These are phyloP conservation scores for Lentinus tigrinus DNA, from an alignment of 768 basidiomycete species.

Conservation along the genomic window DNA sequence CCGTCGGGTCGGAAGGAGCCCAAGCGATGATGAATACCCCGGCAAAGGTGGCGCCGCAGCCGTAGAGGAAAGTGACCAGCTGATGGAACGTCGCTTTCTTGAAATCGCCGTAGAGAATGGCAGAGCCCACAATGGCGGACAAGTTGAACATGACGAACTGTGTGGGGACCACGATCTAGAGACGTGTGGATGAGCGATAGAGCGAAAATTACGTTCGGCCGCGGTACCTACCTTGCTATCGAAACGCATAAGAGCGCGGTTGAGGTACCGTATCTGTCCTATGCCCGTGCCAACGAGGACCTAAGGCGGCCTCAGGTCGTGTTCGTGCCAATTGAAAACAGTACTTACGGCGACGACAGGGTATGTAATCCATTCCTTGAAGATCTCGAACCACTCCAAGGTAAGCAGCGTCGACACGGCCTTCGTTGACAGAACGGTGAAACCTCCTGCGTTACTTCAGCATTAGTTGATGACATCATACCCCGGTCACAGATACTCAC, in stretches of 20 bases:
- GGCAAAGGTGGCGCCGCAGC: constrained; percentile 83
- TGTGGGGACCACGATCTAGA: constrained; percentile 83
- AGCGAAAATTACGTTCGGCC: background rate
- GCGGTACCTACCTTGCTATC: constrained; percentile 70
- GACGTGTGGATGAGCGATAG: constrained; percentile 1
- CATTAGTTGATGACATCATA: background rate
- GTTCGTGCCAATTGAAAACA: background rate
- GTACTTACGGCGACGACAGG: constrained; percentile 64
- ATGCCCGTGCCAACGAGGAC: constrained; percentile 72
- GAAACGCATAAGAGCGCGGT: constrained; percentile 88
- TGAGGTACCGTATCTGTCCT: constrained; percentile 83
- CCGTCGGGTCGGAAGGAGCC: constrained; percentile 37
- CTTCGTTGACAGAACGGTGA: constrained; percentile 93
- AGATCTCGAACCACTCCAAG: constrained; percentile 71
- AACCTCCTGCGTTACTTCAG: constrained; percentile 60
- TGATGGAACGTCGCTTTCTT: constrained; percentile 77
- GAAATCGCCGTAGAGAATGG: constrained; percentile 94
- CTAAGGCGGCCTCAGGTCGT: constrained; percentile 33
- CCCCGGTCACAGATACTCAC: constrained; percentile 39
- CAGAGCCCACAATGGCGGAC: constrained; percentile 89
- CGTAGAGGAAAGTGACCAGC: constrained; percentile 81
- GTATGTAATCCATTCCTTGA: constrained; percentile 81
- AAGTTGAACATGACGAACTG: constrained; percentile 96
- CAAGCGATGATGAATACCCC: constrained; percentile 89
- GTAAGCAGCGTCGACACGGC: constrained; percentile 86